Evolutionary conservation across 495 filamentous ascomycete genomes (phyloP).

Genomic region (Xanthoparmelia taractica): DNA sequence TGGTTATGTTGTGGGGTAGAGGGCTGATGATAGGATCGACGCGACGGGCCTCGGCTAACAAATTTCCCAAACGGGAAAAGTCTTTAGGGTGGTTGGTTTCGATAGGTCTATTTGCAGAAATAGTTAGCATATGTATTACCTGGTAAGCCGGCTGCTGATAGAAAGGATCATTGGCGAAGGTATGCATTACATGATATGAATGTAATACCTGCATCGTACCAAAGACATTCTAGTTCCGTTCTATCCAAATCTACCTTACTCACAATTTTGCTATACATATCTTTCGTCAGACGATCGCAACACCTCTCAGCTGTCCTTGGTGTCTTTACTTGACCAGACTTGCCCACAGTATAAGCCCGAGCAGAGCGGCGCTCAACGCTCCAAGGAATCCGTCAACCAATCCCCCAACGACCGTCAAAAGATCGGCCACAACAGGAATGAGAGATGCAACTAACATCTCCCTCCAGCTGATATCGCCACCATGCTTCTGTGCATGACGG

Average conservation of each 20-base stretch:
- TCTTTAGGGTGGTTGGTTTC: not conserved
- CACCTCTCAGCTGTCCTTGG: not conserved
- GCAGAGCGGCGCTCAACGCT: conserved; percentile 15
- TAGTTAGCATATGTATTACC: no score
- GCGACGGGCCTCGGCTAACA: not conserved
- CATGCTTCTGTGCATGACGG: not conserved
- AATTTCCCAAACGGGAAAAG: not conserved
- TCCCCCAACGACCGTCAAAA: conserved; percentile 8
- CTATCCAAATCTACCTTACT: no score
- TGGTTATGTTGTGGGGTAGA: not conserved
- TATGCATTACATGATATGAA: no score
- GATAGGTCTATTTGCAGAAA: no score
- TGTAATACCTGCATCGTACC: no score
- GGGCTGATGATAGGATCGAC: not conserved
- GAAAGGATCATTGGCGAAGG: no score
- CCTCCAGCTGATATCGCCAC: not conserved
- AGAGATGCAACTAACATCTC: conserved; percentile 7
- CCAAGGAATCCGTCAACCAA: conserved; percentile 12
- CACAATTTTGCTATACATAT: no score
- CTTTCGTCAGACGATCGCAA: not conserved
- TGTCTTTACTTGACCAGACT: not conserved
- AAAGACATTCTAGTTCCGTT: no score
- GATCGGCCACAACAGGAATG: conserved; percentile 15
- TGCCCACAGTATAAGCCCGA: conserved; percentile 12
- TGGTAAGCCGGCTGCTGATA: no score